Evolutionary conservation across 345 rosid species (phyloP).

Genomic region (Turnera subulata): DNA sequence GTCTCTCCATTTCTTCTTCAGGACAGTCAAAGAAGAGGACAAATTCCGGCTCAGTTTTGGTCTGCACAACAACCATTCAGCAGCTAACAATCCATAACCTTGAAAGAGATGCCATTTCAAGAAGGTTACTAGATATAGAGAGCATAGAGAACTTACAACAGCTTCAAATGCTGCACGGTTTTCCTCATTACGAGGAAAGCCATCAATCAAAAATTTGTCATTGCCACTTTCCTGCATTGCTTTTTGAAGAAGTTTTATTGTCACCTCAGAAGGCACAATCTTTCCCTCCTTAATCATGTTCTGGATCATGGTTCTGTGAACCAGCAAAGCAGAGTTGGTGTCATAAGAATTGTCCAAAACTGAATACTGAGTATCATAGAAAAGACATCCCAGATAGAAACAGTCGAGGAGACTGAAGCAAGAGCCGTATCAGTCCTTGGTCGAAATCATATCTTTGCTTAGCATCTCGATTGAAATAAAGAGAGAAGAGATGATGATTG

Average conservation of each 20-base stretch:
- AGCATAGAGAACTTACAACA: conserved; percentile 16
- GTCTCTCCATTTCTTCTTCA: conserved; percentile 38
- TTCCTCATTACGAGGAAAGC: conserved; percentile 32
- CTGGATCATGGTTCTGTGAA: conserved; percentile 50
- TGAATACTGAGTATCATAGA: too few relatives aligned
- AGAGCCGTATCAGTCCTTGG: too few relatives aligned
- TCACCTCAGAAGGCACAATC: conserved; percentile 43
- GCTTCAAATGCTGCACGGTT: conserved; percentile 31
- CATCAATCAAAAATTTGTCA: conserved; percentile 28
- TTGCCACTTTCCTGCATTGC: conserved; percentile 27
- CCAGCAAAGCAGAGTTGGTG: neutral
- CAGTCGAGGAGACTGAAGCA: too few relatives aligned
- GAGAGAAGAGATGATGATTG: too few relatives aligned
- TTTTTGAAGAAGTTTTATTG: conserved; percentile 29
- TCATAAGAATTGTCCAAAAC: too few relatives aligned
- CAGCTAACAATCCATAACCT: too few relatives aligned
- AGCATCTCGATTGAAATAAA: too few relatives aligned
- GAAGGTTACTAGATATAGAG: neutral
- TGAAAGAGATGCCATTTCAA: neutral
- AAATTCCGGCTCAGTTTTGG: conserved; percentile 42
- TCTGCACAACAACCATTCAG: conserved; percentile 25
- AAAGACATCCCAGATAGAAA: too few relatives aligned
- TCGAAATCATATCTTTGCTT: too few relatives aligned
- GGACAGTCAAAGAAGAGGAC: conserved; percentile 51
- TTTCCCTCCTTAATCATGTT: conserved; percentile 58